Evolutionary conservation across 1,284 basidiomycete species (phyloP), one percentile per base, ranked within the genome.

Genomic region (Microbotryum saponariae): DNA sequence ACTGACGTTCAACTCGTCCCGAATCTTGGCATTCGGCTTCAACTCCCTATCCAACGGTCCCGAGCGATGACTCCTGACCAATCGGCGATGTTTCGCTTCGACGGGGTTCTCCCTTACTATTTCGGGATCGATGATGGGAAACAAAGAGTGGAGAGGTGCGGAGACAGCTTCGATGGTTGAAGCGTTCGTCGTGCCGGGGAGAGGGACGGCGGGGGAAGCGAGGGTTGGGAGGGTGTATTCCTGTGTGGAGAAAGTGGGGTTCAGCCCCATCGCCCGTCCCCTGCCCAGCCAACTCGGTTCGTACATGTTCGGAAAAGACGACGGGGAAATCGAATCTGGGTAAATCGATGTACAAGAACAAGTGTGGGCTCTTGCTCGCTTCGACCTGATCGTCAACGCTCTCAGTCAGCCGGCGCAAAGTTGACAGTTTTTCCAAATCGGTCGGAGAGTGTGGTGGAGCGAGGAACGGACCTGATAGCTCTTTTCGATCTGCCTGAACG

Each of bases 261-360:
- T 65, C 27, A 27, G 27, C 27, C 27, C 27, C 27, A 27, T 27
- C 27, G 27, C 6, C 27, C 6, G 27, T 27, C 27, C 5, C 27
- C 6, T 27, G 27, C 27, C 6, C 6, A 27, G 5, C 27, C 6
- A 5, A 27, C 27, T 27, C 27, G 27, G 0, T 27, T 1, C 27
- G 51, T 18, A 86, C 89, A 12, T 86, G 83, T 77, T 97, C 94
- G 64, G 87, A 89, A 75, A 89, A 99, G 52, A 98, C 87, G n/a
- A 99, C 86, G 0, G 96, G 94, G 73, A 97, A 93, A 73, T 97
- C 94, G 72, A 97, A 98, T n/a, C 90, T 83, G 0, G 94, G 96
- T 45, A 98, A 75, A 76, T 98, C 94, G 51, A 98, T 85, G 74
- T 97, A 97, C 6, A 98, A 81, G 72, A 90, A 97, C 27, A 96